Evolutionary conservation across 371 early-diverging fungal genomes (phyloP).

Genomic region (Catenaria anguillulae): DNA sequence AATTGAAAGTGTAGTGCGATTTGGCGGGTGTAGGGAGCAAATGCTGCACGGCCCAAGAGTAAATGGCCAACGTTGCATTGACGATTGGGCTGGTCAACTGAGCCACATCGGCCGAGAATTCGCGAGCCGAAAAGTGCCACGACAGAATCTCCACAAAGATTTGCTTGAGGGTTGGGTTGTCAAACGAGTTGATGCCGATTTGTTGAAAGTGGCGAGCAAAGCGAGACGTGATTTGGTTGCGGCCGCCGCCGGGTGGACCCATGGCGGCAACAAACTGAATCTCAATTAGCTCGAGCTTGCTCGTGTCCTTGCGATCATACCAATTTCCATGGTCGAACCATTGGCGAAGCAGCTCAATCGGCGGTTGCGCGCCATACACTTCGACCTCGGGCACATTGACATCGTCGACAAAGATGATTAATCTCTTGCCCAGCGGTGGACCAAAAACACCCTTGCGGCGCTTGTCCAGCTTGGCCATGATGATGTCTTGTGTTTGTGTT

Average conservation of each 20-base stretch:
- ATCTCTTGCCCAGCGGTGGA: constrained; percentile 36
- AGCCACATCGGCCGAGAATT: background rate
- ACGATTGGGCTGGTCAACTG: constrained; percentile 22
- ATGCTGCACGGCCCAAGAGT: constrained; percentile 32
- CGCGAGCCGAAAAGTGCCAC: constrained; percentile 22
- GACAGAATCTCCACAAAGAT: constrained; percentile 32
- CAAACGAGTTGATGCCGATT: constrained; percentile 34
- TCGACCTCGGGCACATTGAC: constrained; percentile 42
- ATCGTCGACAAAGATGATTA: constrained; percentile 37
- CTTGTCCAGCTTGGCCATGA: constrained; percentile 39
- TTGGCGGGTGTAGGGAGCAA: constrained; percentile 41
- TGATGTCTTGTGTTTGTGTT: constrained; percentile 40
- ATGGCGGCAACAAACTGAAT: constrained; percentile 34
- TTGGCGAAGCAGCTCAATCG: constrained; percentile 38
- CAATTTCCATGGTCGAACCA: constrained; percentile 37
- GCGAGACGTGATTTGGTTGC: constrained; percentile 35
- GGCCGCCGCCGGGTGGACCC: constrained; percentile 42
- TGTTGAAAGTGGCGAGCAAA: constrained; percentile 38
- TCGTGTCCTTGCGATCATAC: constrained; percentile 39
- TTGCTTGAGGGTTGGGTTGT: constrained; percentile 25
- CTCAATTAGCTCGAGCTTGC: constrained; percentile 41
- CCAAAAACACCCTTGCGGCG: constrained; percentile 43
- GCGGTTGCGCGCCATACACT: constrained; percentile 40
- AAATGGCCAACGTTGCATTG: constrained; percentile 28
- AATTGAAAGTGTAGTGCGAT: constrained; percentile 44